Percentiles rank a stretch among this genome's conserved stretches.
Evolutionary conservation across 345 rosid species (phyloP).

Genomic region (Ceriops tagal): DNA sequence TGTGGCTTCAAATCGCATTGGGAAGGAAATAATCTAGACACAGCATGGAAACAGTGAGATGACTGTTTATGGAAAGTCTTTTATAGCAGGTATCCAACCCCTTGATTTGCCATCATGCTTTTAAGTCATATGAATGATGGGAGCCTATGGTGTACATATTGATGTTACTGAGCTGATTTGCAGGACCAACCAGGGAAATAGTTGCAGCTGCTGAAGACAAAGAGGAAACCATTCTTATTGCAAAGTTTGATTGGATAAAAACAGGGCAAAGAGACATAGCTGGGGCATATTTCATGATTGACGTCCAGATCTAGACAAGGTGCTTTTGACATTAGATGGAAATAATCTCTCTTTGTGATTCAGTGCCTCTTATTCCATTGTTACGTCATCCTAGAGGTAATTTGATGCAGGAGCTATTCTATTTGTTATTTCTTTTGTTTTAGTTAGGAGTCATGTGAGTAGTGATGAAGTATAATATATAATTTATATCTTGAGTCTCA

Average conservation of each 20-base stretch:
- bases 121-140: conserved; percentile 2
- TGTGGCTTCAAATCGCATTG: conserved; percentile 79
- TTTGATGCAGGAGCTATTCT: too few relatives aligned
- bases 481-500: too few relatives aligned
- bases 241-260: conserved; percentile 67
- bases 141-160: not conserved
- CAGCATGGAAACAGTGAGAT: conserved; percentile 84
- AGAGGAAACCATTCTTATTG: conserved; percentile 73
- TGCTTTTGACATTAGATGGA: conserved; percentile 88
- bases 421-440: too few relatives aligned
- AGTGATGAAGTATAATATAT: too few relatives aligned
- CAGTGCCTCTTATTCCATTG: not conserved
- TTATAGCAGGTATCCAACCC: conserved; percentile 59
- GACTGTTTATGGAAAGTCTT: conserved; percentile 79
- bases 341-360: conserved; percentile 29
- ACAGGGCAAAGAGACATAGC: conserved; percentile 68
- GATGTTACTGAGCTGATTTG: conserved; percentile 10
- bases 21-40: conserved; percentile 70
- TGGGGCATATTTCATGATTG: conserved; percentile 96
- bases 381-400: conserved; percentile 17
- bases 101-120: not conserved
- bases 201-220: conserved; percentile 67
- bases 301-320: conserved; percentile 80
- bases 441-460: too few relatives aligned
- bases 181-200: conserved; percentile 86